phyloP scores from a whole-genome alignment of 129 eudicot species.

The Flaveria trinervia region DNA sequence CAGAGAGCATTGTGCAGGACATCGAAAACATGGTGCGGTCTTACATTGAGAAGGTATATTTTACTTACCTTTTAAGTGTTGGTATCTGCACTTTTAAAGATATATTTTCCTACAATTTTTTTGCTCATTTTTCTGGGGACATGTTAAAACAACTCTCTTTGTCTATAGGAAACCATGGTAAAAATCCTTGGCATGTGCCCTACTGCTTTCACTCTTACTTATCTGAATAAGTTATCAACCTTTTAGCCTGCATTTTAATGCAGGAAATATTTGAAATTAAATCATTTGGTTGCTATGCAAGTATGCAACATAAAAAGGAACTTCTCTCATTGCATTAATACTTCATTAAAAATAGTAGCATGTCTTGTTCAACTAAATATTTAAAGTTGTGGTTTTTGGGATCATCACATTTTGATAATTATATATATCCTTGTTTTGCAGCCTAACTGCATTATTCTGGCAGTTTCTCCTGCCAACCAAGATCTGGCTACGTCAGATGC shows the following conservation, averaged over 20 bases:
- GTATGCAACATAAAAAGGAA: neutral
- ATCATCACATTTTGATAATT: conserved; percentile 19
- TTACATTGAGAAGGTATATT: conserved; percentile 83
- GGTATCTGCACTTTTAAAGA: neutral
- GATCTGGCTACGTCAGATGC: conserved; percentile 99
- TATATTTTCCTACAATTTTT: neutral
- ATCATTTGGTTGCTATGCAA: conserved; percentile 20
- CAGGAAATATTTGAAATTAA: conserved; percentile 8
- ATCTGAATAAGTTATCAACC: neutral
- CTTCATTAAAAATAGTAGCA: neutral
- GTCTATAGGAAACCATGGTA: neutral
- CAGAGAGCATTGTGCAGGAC: conserved; percentile 82
- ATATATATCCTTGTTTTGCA: conserved; percentile 48
- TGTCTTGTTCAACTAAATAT: conserved; percentile 3
- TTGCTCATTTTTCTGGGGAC: neutral
- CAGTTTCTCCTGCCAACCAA: conserved; percentile 98
- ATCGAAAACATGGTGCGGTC: conserved; percentile 95
- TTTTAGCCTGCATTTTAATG: neutral
- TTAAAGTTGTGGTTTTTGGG: conserved; percentile 4
- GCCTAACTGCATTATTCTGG: conserved; percentile 98
- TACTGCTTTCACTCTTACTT: conserved; percentile 13
- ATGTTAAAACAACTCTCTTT: conserved; percentile 7
- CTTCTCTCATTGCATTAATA: neutral
- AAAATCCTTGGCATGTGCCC: neutral
- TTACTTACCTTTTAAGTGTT: neutral